Percentiles rank a stretch among this genome's conserved stretches.
Conservation (phyloP, 257 asterid genomes). For the Lycium ferocissimum region DNA sequence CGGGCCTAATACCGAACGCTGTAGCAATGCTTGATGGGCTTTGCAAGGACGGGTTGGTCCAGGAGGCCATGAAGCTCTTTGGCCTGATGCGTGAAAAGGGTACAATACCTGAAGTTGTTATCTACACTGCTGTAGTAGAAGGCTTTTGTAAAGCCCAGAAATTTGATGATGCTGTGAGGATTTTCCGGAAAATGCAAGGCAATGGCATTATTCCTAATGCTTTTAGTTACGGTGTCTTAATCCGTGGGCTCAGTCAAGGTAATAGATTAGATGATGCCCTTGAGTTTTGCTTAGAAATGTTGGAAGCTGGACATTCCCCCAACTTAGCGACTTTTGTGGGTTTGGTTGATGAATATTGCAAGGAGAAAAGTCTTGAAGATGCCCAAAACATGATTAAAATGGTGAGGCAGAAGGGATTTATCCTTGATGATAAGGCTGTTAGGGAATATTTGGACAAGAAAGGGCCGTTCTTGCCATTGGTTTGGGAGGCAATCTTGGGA, state of each 20-base stretch:
- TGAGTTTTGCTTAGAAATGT: slow-evolving; percentile 61
- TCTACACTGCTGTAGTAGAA: slow-evolving; percentile 88
- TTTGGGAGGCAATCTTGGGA: slow-evolving; percentile 91
- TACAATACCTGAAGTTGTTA: slow-evolving; percentile 81
- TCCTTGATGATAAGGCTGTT: slow-evolving; percentile 64
- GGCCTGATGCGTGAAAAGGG: slow-evolving; percentile 88
- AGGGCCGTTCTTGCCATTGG: slow-evolving; percentile 78
- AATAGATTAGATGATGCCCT: slow-evolving; percentile 68
- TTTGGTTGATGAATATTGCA: slow-evolving; percentile 67
- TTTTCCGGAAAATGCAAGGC: slow-evolving; percentile 78
- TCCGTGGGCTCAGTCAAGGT: slow-evolving; percentile 64
- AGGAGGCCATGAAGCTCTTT: slow-evolving; percentile 86
- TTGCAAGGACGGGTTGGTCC: slow-evolving; percentile 88
- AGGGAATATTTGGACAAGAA: slow-evolving; percentile 78
- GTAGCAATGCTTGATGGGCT: slow-evolving; percentile 93
- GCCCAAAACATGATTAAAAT: slow-evolving; percentile 53
- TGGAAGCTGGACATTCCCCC: slow-evolving; percentile 76
- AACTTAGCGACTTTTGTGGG: slow-evolving; percentile 65
- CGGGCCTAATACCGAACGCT: slow-evolving; percentile 85
- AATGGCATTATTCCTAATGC: slow-evolving; percentile 72
- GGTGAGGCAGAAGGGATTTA: slow-evolving; percentile 68
- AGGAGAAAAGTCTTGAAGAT: slow-evolving; percentile 75
- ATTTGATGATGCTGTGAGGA: slow-evolving; percentile 69
- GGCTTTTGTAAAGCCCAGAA: slow-evolving; percentile 87
- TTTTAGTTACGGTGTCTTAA: slow-evolving; percentile 58